These are phyloP conservation scores for Pezicula neosporulosa DNA, from an alignment of 2,329 filamentous ascomycete species.

Conservation along the genomic window DNA sequence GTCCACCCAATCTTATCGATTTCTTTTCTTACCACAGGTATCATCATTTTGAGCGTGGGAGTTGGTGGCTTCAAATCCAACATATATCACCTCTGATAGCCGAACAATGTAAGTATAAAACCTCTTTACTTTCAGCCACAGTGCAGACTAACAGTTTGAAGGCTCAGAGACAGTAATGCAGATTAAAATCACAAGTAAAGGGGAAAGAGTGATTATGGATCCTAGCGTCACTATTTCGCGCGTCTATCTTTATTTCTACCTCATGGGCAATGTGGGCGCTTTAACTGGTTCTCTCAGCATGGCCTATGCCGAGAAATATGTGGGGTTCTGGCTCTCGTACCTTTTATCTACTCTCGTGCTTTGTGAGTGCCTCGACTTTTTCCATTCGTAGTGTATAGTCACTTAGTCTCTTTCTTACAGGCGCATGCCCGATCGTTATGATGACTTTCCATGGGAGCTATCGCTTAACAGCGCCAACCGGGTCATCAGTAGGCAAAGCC, in stretches of 20 bases:
- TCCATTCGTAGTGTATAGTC: too few species aligned
- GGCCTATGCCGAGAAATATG: slow-evolving; percentile 49
- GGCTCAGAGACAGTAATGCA: not conserved
- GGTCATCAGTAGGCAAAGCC: slow-evolving; percentile 62
- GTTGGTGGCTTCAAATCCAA: slow-evolving; percentile 42
- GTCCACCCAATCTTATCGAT: slow-evolving; percentile 36
- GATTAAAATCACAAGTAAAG: slow-evolving; percentile 21
- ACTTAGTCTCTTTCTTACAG: slow-evolving; percentile 36
- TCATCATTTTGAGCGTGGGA: slow-evolving; percentile 40
- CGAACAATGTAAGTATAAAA: slow-evolving; percentile 25
- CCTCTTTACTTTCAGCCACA: slow-evolving; percentile 5
- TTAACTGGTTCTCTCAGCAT: slow-evolving; percentile 37
- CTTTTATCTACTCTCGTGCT: slow-evolving; percentile 38
- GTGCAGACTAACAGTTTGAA: not conserved
- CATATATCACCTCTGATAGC: slow-evolving; percentile 30
- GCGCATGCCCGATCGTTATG: slow-evolving; percentile 55
- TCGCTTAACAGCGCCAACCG: slow-evolving; percentile 52
- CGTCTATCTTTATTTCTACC: slow-evolving; percentile 41
- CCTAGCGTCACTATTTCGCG: slow-evolving; percentile 28
- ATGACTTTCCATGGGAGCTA: slow-evolving; percentile 54
- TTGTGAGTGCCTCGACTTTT: slow-evolving; percentile 33
- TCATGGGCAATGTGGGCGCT: slow-evolving; percentile 51
- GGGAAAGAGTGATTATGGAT: slow-evolving; percentile 30
- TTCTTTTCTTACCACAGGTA: slow-evolving; percentile 47
- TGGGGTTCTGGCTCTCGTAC: slow-evolving; percentile 45